Conservation (phyloP, 2,329 filamentous ascomycete genomes). For the Neocatenulostroma microsporum region DNA sequence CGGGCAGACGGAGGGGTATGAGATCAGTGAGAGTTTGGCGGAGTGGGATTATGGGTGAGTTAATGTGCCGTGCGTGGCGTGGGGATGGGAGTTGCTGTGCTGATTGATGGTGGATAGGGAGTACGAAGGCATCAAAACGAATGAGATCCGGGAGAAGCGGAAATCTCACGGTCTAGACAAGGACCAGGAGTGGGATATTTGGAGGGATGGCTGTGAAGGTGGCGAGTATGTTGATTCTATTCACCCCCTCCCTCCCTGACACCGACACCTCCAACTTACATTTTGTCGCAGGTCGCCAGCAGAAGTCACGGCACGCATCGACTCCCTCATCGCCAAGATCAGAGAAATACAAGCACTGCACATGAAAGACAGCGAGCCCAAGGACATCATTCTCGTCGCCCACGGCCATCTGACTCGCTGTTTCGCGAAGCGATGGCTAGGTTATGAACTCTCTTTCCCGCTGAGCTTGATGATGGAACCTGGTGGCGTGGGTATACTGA, state of each 20-base stretch:
- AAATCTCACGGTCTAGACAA: slow-evolving; percentile 49
- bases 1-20: slow-evolving; percentile 24
- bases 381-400: slow-evolving; percentile 69
- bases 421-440: slow-evolving; percentile 76
- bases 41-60: slow-evolving; percentile 71
- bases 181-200: slow-evolving; percentile 69
- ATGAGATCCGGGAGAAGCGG: slow-evolving; percentile 57
- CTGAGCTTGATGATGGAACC: slow-evolving; percentile 70
- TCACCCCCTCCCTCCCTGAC: slow-evolving; percentile 15
- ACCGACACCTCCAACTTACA: no score
- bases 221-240: slow-evolving; percentile 54
- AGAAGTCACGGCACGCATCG: slow-evolving; percentile 62
- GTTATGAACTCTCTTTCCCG: slow-evolving; percentile 58
- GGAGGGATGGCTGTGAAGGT: slow-evolving; percentile 77
- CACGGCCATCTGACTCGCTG: slow-evolving; percentile 80
- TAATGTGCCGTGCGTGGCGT: no score
- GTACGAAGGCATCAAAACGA: slow-evolving; percentile 72
- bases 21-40: slow-evolving; percentile 60
- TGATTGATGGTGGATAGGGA: no score
- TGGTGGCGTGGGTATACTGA: slow-evolving; percentile 71
- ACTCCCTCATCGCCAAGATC: slow-evolving; percentile 66
- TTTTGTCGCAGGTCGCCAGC: slow-evolving; percentile 50
- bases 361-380: slow-evolving; percentile 38
- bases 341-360: slow-evolving; percentile 49
- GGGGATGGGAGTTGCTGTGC: no score